Conservation (phyloP, 495 filamentous ascomycete species). For the Pseudoneurospora amorphoporcata region DNA sequence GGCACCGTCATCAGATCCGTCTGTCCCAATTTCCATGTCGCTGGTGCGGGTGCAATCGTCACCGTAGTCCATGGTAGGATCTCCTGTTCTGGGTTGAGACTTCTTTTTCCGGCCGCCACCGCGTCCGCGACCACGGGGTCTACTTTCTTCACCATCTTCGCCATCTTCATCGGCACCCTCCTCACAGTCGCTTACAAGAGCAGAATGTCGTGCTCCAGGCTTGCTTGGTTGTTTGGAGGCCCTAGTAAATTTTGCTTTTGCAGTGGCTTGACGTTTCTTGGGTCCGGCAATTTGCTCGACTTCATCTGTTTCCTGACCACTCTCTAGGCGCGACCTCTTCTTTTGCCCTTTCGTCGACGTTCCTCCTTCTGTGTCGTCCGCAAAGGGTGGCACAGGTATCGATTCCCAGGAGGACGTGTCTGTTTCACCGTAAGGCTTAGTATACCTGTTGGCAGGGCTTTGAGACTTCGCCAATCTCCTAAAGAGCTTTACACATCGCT, state of each 20-base stretch:
- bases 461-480: slow-evolving; percentile 24
- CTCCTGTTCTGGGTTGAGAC: slow-evolving; percentile 15
- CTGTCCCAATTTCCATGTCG: slow-evolving; percentile 29
- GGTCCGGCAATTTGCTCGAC: slow-evolving; percentile 9
- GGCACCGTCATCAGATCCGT: slow-evolving; percentile 36
- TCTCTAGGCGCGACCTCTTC: slow-evolving; percentile 1
- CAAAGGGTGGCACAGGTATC: slow-evolving; percentile 23
- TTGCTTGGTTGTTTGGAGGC: not conserved
- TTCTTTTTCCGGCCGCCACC: slow-evolving; percentile 4
- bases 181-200: slow-evolving; percentile 2
- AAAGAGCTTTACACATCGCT: slow-evolving; percentile 35
- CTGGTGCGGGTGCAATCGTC: slow-evolving; percentile 40
- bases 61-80: slow-evolving; percentile 33
- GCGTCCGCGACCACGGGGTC: not conserved
- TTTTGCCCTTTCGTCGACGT: not conserved
- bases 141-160: slow-evolving; percentile 7
- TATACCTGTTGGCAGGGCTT: slow-evolving; percentile 14
- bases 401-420: slow-evolving; percentile 20
- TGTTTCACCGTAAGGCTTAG: slow-evolving; percentile 17
- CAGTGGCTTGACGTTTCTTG: slow-evolving; percentile 8
- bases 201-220: not conserved
- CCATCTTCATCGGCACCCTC: slow-evolving; percentile 5
- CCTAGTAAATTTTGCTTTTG: slow-evolving; percentile 7
- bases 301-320: slow-evolving; percentile 5
- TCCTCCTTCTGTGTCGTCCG: slow-evolving; percentile 16